Base-by-base conservation (phyloP, 2,329 filamentous ascomycete genomes). In the Celoporthe dispersa region DNA sequence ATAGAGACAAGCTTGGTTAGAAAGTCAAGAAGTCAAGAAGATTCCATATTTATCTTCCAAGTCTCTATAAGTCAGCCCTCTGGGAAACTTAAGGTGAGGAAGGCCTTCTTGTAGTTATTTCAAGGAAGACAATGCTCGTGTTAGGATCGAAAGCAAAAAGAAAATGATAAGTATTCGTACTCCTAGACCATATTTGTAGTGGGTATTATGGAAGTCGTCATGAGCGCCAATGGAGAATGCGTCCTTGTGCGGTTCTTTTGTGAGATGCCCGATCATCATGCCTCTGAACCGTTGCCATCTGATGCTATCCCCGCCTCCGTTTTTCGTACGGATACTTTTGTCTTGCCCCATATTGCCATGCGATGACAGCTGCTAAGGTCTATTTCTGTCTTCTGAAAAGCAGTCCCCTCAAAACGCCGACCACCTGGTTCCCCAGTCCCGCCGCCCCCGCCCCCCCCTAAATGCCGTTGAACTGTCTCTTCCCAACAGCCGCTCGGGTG, bases 241-340 rank as follows among this genome's bases (percentile, higher is more conserved):
- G 28, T 69, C 64, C 64, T 53, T 64, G 39, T 67, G 48, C 8
- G 59, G 64, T 57, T 33, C 53, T 55, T 55, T 55, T 44, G 55
- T 69, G 67, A 69, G 31, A 37, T 69, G 70, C 70, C 67, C 64
- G 70, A 71, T 71, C 67, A 71, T 69, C 67, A 68, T 71, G 70
- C 64, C 59, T 59, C 62, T 33, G 51, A 69, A 71, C 67, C 57
- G 57, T 60, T 60, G 57, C 64, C 37, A 41, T 39, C 19, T 55
- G 25, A 44, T 66, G 48, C 64, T 66, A 28, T 9, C 48, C 16
- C 48, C 19, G 48, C 51, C 31, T 25, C 31, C 31, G 41, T 55
- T 33, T 48, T 37, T 60, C 33, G 33, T 57, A 25, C 19, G 35
- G 53, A 57, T 65, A 37, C n/a, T 71, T 71, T 71, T 69, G 64